Percentiles rank a stretch among this genome's conserved stretches.
These are phyloP conservation scores for Marchantia paleacea DNA, from an alignment of 225 moss, liverwort and hornwort species.

Conservation along the genomic window DNA sequence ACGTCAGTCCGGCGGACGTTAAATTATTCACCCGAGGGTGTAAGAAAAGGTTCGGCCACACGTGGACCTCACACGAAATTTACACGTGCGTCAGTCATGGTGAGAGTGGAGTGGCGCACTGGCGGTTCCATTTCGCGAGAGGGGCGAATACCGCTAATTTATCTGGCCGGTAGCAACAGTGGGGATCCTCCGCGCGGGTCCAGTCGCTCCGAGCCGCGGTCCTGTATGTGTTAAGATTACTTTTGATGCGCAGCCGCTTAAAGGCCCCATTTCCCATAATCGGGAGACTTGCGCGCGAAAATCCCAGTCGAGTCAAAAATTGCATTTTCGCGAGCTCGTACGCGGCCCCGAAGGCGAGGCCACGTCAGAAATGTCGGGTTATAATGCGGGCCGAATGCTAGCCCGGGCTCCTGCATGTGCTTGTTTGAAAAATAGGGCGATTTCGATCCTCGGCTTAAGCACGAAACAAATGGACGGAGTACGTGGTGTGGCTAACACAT, in stretches of 20 bases:
- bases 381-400: not conserved
- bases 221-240: not conserved
- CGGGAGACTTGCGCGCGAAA: too few relatives aligned
- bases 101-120: not conserved
- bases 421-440: not conserved
- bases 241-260: too few relatives aligned
- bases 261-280: too few relatives aligned
- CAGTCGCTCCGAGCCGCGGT: not conserved
- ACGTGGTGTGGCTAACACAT: not conserved
- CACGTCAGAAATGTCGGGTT: too few relatives aligned
- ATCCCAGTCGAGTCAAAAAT: too few relatives aligned
- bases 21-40: not conserved
- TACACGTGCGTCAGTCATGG: conserved; percentile 15
- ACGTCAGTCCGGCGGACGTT: conserved; percentile 1
- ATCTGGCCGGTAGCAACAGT: conserved; percentile 3
- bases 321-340: too few relatives aligned
- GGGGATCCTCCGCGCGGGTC: not conserved
- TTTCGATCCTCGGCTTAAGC: not conserved
- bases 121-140: not conserved
- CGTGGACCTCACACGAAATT: not conserved
- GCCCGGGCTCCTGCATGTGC: not conserved
- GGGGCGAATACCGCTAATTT: conserved; percentile 7
- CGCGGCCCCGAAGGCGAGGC: too few relatives aligned
- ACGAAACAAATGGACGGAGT: not conserved
- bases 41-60: not conserved